Evolutionary conservation across 345 rosid species (phyloP).

Genomic region (Melastoma malabathricum): DNA sequence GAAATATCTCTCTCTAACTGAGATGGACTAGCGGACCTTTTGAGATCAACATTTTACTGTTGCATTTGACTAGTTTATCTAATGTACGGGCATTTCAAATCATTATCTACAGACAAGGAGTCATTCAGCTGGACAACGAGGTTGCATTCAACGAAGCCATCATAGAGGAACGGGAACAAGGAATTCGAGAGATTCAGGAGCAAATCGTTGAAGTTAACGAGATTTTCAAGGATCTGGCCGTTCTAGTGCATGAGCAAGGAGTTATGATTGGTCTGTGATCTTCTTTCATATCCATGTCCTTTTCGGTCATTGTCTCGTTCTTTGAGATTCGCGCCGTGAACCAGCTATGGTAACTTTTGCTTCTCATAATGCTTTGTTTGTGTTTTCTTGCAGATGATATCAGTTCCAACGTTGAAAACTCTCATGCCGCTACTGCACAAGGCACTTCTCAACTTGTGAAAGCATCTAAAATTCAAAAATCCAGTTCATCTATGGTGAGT

Average conservation of each 20-base stretch:
- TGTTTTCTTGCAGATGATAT: constrained; percentile 58
- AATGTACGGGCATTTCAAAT: no score
- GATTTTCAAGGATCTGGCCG: constrained; percentile 84
- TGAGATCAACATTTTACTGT: no score
- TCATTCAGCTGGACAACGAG: constrained; percentile 74
- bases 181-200: constrained; percentile 84
- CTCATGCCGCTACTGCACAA: constrained; percentile 61
- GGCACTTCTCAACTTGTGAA: constrained; percentile 64
- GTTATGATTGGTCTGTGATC: constrained; percentile 50
- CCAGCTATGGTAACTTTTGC: no score
- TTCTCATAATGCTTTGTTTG: neutral
- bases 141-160: constrained; percentile 81
- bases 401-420: constrained; percentile 54
- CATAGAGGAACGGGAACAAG: constrained; percentile 92
- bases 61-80: no score
- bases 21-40: no score
- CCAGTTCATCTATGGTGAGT: constrained; percentile 80
- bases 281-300: constrained; percentile 4
- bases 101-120: constrained; percentile 46
- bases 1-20: no score
- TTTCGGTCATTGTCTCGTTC: neutral
- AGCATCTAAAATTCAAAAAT: constrained; percentile 72
- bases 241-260: constrained; percentile 86
- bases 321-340: no score
- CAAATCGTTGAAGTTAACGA: constrained; percentile 94